Evolutionary conservation across 2,329 filamentous ascomycete genomes (phyloP), one percentile per base, ranked within the genome.

Genomic region (Beauveria medogensis): DNA sequence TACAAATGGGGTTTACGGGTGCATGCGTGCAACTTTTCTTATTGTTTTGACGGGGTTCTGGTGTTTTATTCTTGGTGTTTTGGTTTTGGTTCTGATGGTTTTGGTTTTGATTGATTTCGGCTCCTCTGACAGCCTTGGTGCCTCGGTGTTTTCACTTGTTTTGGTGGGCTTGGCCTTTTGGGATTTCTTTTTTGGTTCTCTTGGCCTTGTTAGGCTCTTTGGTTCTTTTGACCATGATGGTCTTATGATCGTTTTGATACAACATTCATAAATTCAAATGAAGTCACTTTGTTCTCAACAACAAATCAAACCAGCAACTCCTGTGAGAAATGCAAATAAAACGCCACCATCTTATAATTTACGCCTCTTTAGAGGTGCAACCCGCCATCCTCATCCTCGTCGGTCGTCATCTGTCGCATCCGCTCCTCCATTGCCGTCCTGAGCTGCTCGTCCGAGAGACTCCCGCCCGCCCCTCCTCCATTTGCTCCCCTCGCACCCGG

Each of bases 371-470:
- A 89, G 51, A 89, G 72, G 73, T 89, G 84, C 76, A 89, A 77
- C 22, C 79, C 82, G 4, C 85, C 82, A 3, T 85, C 80, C 14
- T 77, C 68, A 14, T 69, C 77, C 24, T 77, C 77, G 7, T 77
- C 77, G 5, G 72, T 71, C 14, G 69, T 75, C 26, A 80, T 68
- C 7, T 73, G 67, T 52, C 77, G 75, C 72, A 88, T 75, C 57
- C 80, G 80, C 65, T 80, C 81, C 66, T 83, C 80, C 62, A 88
- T 68, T 55, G 78, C 77, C 63, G 77, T 73, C 60, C 82, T 75
- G 59, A 89, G 72, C 69, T 88, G 80, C 64, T 86, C 83, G 63
- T 87, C 85, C 24, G 75, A 78, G 59, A 87, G 64, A 37, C 78
- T 77, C 10, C 82, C 81, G 22, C 81, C 79, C 26, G 37, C 54